Base-by-base conservation (phyloP, 2,329 filamentous ascomycete genomes). In the Beauveria medogensis region DNA sequence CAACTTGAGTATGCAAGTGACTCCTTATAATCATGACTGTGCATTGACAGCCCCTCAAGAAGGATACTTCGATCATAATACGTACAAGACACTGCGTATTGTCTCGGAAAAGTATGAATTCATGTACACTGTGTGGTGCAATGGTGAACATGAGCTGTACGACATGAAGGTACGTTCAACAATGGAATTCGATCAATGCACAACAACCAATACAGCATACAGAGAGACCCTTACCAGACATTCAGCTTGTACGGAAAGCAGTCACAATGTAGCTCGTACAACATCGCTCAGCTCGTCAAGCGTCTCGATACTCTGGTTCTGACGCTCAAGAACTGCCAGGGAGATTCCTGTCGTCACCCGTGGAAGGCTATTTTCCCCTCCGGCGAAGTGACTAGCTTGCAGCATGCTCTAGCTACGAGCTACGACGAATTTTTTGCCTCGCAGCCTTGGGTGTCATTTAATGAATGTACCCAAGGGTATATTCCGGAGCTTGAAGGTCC, bases 311-410 rank as follows among this genome's bases (percentile, higher is more conserved):
- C 83, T 1, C 74, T 87, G 2, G 73, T 86, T 16, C 74, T 86
- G 56, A 81, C 85, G 1, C 76, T 83, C 52, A 87, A 87, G 73
- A 81, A 81, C 2, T 87, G 84, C 72, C 79, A 80, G 67, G 79
- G 75, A 2, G 65, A 71, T 3, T 74, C 76, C 0, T 87, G 84
- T 67, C 72, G 77, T 5, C 70, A 77, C 40, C 84, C 84, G 0
- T 87, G 84, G 84, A 69, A 71, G 6, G 74, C 77, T 0, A 71
- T 86, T 14, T 82, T 86, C 65, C 82, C 83, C 0, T 71, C 70
- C 3, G 80, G 80, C 0, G 69, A 78, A 59, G 82, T 86, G 1
- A 69, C 69, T 43, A 80, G 68, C 22, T 71, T 87, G 5, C 67
- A 67, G 1, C 81, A 84, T 22, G 83, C 83, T 0, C 69, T 86